These are phyloP conservation scores for Ananas comosus DNA, from an alignment of 176 grass and related monocot genomes.

Conservation along the genomic window DNA sequence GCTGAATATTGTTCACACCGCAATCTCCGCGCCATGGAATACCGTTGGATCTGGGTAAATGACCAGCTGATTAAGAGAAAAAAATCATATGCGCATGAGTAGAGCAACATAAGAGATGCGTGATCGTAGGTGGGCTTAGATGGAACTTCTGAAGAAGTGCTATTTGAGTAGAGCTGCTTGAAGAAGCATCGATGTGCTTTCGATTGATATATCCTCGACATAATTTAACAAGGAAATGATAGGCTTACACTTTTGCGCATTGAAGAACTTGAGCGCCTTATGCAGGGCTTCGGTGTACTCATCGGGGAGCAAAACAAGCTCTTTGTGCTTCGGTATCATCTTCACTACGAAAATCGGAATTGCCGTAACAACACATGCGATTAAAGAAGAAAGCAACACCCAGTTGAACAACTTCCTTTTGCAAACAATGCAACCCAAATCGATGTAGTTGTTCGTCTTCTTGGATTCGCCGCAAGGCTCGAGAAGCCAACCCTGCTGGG, in stretches of 20 bases:
- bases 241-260: slow-evolving; percentile 26
- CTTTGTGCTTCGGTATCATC: slow-evolving; percentile 2
- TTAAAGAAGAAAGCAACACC: background rate
- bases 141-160: background rate
- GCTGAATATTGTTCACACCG: slow-evolving; percentile 2
- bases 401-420: slow-evolving; percentile 1
- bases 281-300: slow-evolving; percentile 8
- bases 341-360: background rate
- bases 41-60: slow-evolving; percentile 1
- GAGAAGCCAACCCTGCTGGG: slow-evolving; percentile 20
- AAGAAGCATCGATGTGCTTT: background rate
- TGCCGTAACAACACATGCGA: background rate
- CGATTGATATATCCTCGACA: background rate
- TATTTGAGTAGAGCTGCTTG: background rate
- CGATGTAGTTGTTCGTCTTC: slow-evolving; percentile 14
- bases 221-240: background rate
- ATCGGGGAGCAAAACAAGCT: background rate
- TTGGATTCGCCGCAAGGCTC: background rate
- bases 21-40: slow-evolving; percentile 12
- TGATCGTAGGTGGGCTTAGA: too few species aligned
- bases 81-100: background rate
- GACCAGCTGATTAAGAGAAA: slow-evolving; percentile 9
- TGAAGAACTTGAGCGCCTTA: slow-evolving; percentile 18
- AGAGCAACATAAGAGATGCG: background rate
- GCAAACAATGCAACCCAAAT: slow-evolving; percentile 8